Base-by-base conservation (phyloP, 441 rosid species). In the Populus hybrid region DNA sequence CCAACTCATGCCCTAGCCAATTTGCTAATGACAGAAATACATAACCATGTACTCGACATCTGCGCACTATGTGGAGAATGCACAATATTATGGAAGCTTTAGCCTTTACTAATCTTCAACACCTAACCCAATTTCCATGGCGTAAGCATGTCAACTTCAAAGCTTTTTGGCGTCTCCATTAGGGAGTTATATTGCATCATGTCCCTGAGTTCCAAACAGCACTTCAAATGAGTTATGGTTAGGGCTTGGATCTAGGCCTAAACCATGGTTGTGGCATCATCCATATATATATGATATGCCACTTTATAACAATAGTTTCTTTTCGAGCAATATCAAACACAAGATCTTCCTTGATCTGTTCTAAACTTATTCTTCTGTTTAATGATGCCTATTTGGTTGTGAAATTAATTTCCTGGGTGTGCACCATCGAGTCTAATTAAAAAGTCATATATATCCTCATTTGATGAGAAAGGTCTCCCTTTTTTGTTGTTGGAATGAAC, bases 121-220 rank as follows among this genome's bases (percentile, higher is more conserved):
- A 8, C 84, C 81, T 84, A 77, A 79, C 82, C 70, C 67, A 75
- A 72, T 77, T 75, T 10, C 36, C 6, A 46, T 81, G 71, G 79
- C 71, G 75, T 79, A 82, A 81, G 82, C 84, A 75, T 70, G 79
- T 79, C 87, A 59, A 75, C 82, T 76, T 86, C 84, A 75, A 38
- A 70, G 77, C 79, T 77, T 78, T 71, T 81, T 42, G 80, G 69
- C 70, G 74, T 82, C 83, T 79, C 85, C 87, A 81, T 77, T 82
- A 74, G 4, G 20, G 76, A 20, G 42, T 57, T 50, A 20, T 18
- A 42, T 42, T 12, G 53, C 16, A 42, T 12, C 53, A 12, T 42
- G 53, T 42, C 53, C 46, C 46, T 10, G 21, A 23, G 23, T 42
- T 42, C 10, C 18, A 42, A 42, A 42, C 53, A 42, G 53, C 10